Base-by-base conservation (phyloP, 768 basidiomycete species). In the button mushroom (Agaricus bisporus) region DNA sequence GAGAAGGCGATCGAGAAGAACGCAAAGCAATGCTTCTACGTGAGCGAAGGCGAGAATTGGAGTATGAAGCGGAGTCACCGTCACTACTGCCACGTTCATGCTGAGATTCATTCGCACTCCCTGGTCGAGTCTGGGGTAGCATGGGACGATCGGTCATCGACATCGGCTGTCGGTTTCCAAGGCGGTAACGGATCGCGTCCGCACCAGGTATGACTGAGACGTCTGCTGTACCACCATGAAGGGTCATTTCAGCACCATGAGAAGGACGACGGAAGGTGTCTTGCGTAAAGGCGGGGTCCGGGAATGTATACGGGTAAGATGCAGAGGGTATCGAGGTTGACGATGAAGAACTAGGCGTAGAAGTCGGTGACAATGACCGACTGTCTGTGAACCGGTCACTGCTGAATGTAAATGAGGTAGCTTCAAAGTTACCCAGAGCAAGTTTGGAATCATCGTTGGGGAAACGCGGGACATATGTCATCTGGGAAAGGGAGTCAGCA, bases 161-260 rank as follows among this genome's bases (percentile, higher is more conserved):
- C 57, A 76, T 74, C 45, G 75, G 65, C 57, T 79, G 73, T 48
- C 79, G 75, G 22, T 68, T 57, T 36, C 77, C 72, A 37, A 85
- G 64, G 59, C 83, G 74, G 63, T 85, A 85, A 49, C 87, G 81
- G 59, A 81, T 74, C 11, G 74, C 73, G 55, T 86, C 84, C 58
- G 73, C 67, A 22, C 77, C 72, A 49, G 77, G 59, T 41, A 82
- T 42, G 32, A 57, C 63, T 17, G 86, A 82, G 43, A 89, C 78
- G 65, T 89, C 83, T 35, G 88, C 82, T 5, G 83, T 85, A 54
- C 85, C 86, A 44, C 84, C 84, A 54, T 88, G 86, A 35, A 89
- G 76, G 9, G 83, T 82, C 45, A 88, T 77, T 56, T 88, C 83
- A 41, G 84, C 70, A 55, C 70, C 69, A 56, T 78, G 79, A 25